These are phyloP conservation scores for Spongiforma sp. DNA, from an alignment of 1,284 basidiomycete species.

Conservation along the genomic window DNA sequence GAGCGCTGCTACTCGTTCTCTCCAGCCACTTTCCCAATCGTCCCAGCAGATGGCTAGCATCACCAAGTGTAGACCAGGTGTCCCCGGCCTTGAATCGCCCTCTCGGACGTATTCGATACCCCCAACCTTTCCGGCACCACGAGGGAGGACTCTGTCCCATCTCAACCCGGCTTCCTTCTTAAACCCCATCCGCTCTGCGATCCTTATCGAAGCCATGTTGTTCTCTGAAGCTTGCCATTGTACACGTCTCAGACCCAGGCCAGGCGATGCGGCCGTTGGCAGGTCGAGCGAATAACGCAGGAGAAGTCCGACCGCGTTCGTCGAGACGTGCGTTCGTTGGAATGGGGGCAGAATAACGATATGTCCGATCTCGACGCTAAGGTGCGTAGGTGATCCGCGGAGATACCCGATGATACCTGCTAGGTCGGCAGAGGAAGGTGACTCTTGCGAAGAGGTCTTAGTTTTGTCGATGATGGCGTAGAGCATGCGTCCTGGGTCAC, in stretches of 20 bases:
- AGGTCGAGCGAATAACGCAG: slow-evolving; percentile 58
- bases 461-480: slow-evolving; percentile 58
- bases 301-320: too few species aligned
- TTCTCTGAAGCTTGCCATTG: slow-evolving; percentile 61
- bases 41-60: slow-evolving; percentile 42
- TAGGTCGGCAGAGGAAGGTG: slow-evolving; percentile 15
- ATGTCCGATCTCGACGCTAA: slow-evolving; percentile 55
- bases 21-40: too few species aligned
- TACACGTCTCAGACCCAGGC: slow-evolving; percentile 65
- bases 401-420: slow-evolving; percentile 43
- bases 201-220: slow-evolving; percentile 58
- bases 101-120: slow-evolving; percentile 41
- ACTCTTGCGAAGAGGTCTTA: too few species aligned
- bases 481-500: slow-evolving; percentile 40
- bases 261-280: slow-evolving; percentile 39
- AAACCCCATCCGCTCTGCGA: too few species aligned
- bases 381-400: too few species aligned
- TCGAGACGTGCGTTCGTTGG: slow-evolving; percentile 67
- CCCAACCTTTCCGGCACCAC: slow-evolving; percentile 37
- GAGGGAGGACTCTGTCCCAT: slow-evolving; percentile 57
- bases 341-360: too few species aligned
- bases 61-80: slow-evolving; percentile 51
- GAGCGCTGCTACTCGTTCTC: too few species aligned
- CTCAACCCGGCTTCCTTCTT: slow-evolving; percentile 59
- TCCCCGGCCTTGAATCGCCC: slow-evolving; percentile 44